Conservation (phyloP, 441 rosid species). For the Brassica hybrid region DNA sequence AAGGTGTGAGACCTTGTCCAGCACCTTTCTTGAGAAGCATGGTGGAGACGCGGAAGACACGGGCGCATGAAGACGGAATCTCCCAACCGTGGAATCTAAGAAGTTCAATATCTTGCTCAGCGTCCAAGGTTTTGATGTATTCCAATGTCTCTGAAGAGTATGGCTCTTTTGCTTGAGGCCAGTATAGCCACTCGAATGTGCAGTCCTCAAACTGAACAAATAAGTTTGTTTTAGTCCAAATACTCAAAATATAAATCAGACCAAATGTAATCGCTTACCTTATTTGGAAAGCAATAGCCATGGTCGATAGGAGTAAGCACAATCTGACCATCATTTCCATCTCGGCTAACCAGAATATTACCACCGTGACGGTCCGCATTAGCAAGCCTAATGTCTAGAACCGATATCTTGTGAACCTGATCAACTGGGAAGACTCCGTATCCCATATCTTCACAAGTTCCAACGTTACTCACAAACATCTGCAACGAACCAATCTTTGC, state of each 20-base stretch:
- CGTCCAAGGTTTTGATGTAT: constrained; percentile 59
- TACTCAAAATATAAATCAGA: not conserved
- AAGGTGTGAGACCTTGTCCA: constrained; percentile 65
- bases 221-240: constrained; percentile 6
- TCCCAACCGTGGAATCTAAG: constrained; percentile 70
- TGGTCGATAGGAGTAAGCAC: constrained; percentile 78
- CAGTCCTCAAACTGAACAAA: constrained; percentile 72
- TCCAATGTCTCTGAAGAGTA: constrained; percentile 58
- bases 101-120: constrained; percentile 63
- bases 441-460: constrained; percentile 85
- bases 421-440: constrained; percentile 61
- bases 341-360: constrained; percentile 66
- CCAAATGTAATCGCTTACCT: constrained; percentile 41
- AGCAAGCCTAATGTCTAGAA: constrained; percentile 77
- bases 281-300: constrained; percentile 82
- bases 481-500: constrained; percentile 80
- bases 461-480: constrained; percentile 63
- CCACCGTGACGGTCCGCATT: constrained; percentile 86
- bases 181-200: constrained; percentile 85
- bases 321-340: constrained; percentile 50
- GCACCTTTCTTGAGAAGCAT: constrained; percentile 79
- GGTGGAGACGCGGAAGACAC: constrained; percentile 60
- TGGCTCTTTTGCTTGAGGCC: constrained; percentile 79
- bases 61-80: constrained; percentile 49
- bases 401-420: constrained; percentile 78